These are phyloP conservation scores for Syncephalastrum contaminatum DNA, from an alignment of 371 early-diverging fungal species.

Conservation along the genomic window DNA sequence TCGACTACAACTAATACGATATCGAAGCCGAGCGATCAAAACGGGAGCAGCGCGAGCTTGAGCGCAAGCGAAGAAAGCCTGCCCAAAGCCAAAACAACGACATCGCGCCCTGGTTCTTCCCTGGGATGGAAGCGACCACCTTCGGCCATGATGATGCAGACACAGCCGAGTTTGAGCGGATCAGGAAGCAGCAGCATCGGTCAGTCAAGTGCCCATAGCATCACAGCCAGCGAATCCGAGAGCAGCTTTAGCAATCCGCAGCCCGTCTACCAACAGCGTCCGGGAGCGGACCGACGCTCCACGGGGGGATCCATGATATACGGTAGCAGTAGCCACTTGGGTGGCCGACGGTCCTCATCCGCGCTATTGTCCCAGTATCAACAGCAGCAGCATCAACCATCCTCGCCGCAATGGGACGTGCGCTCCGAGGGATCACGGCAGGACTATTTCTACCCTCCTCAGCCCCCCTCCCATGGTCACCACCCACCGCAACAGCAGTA, in stretches of 20 bases:
- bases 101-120: slow-evolving; percentile 6
- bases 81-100: slow-evolving; percentile 2
- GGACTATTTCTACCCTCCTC: background rate
- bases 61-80: background rate
- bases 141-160: slow-evolving; percentile 3
- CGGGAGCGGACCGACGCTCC: too few species aligned
- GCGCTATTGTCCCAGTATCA: background rate
- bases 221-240: slow-evolving; percentile 8
- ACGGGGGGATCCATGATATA: background rate
- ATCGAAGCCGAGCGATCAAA: background rate
- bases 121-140: slow-evolving; percentile 5
- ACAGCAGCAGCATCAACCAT: background rate
- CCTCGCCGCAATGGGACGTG: background rate
- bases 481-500: slow-evolving; percentile 7
- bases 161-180: slow-evolving; percentile 4
- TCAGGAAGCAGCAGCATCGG: slow-evolving; percentile 3
- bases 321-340: background rate
- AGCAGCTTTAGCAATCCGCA: too few species aligned
- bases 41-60: background rate
- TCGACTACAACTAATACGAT: too few species aligned
- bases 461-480: background rate
- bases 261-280: too few species aligned
- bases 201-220: slow-evolving; percentile 3
- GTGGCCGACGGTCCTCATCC: too few species aligned
- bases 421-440: background rate